Base-by-base conservation (phyloP, 306 rosid genomes). In the Cicer pinnatifidum region DNA sequence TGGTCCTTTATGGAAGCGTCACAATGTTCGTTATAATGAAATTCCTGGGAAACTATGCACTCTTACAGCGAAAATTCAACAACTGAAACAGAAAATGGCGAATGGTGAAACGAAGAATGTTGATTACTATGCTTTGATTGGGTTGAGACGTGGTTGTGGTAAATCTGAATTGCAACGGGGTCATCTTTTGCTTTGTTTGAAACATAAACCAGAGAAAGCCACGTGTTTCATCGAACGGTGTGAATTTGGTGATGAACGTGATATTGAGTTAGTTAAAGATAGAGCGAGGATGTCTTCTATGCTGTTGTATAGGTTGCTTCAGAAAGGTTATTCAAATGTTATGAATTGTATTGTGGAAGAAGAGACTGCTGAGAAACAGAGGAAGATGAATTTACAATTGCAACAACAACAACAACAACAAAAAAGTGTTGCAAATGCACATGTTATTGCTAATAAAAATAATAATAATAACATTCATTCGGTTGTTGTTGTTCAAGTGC, bases 191-290 rank as follows among this genome's bases (percentile, higher is more conserved):
- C 82, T 94, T 6, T 84, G 89, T 70, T 78, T 94, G 62, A 78
- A 89, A 61, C 96, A 94, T 75, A 94, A 94, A 50, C 97, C 95
- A 0, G 99, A 94, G 56, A 94, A 91, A 58, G 84, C 97, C 0
- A 86, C 45, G 0, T 35, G 41, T 39, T 94, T 94, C 17, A 87
- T 94, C 8, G 99, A 94, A 1, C 75, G 95, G 33, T 89, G 95
- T 12, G 97, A 94, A 81, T 74, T 89, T 7, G 84, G 87, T 0
- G 91, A 91, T 10, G 88, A 91, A 20, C 71, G 82, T 0, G 97
- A 89, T 75, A 54, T 89, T 0, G 99, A 91, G 17, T 88, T 91
- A 0, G 85, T 91, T 41, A 88, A 76, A 37, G 99, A 94, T 28
- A 82, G 93, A 38, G 86, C 97, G 0, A 94, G 78, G 71, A 87